phyloP scores from a whole-genome alignment of 148 eudicot species.

The Linanthus parryae region DNA sequence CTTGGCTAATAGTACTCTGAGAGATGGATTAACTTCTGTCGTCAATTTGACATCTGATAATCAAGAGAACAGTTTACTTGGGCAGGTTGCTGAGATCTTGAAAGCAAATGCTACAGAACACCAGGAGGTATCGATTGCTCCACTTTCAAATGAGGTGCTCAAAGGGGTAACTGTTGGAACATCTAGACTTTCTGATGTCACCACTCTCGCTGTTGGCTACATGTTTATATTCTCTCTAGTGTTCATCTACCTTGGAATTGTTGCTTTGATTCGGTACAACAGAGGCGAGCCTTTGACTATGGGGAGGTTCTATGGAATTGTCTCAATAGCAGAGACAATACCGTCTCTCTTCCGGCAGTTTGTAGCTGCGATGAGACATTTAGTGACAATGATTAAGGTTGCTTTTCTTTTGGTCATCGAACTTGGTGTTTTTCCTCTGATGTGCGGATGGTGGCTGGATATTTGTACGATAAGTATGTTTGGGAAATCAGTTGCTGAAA shows the following conservation, averaged over 20 bases:
- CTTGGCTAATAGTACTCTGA: slow-evolving; percentile 68
- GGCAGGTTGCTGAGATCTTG: slow-evolving; percentile 50
- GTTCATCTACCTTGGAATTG: slow-evolving; percentile 63
- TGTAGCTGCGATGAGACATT: slow-evolving; percentile 77
- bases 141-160: slow-evolving; percentile 43
- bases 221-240: slow-evolving; percentile 67
- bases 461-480: slow-evolving; percentile 86
- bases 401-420: slow-evolving; percentile 89
- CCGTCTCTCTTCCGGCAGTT: slow-evolving; percentile 79
- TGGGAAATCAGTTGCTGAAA: slow-evolving; percentile 70
- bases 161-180: slow-evolving; percentile 55
- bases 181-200: slow-evolving; percentile 75
- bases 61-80: slow-evolving; percentile 30
- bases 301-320: slow-evolving; percentile 81
- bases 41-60: slow-evolving; percentile 57
- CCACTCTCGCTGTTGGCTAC: slow-evolving; percentile 89
- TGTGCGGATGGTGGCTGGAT: slow-evolving; percentile 99
- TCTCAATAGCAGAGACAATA: slow-evolving; percentile 69
- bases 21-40: slow-evolving; percentile 62
- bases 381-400: slow-evolving; percentile 87
- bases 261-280: slow-evolving; percentile 68
- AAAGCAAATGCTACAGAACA: slow-evolving; percentile 50
- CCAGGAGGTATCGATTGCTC: slow-evolving; percentile 32
- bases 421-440: slow-evolving; percentile 86
- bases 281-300: slow-evolving; percentile 78